phyloP scores from a whole-genome alignment of 768 basidiomycete genomes.

The Daedaleopsis nitida region DNA sequence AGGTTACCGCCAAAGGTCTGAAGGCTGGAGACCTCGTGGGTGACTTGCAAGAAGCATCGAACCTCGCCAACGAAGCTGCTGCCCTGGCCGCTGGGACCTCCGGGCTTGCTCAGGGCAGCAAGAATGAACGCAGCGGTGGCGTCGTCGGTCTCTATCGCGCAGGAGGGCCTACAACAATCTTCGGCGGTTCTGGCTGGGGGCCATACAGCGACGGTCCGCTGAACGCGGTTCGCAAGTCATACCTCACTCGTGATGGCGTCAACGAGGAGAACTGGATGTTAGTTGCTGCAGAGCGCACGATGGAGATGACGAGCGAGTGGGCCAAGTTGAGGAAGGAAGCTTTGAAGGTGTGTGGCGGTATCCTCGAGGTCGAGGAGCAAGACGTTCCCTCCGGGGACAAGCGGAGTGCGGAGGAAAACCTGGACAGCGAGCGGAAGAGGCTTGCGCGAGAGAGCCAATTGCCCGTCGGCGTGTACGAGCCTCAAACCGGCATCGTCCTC shows the following conservation, averaged over 20 bases:
- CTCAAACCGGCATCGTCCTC: conserved; percentile 73
- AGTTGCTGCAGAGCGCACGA: conserved; percentile 67
- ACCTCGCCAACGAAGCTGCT: conserved; percentile 44
- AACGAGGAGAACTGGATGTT: conserved; percentile 93
- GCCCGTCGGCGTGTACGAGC: conserved; percentile 78
- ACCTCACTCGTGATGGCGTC: conserved; percentile 78
- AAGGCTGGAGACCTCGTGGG: conserved; percentile 83
- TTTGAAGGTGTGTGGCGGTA: conserved; percentile 52
- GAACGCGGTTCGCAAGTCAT: conserved; percentile 79
- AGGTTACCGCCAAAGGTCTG: conserved; percentile 79
- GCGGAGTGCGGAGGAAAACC: conserved; percentile 19
- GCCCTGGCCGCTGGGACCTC: conserved; percentile 36
- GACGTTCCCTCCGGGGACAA: conserved; percentile 4
- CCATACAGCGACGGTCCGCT: conserved; percentile 89
- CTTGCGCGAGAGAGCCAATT: conserved; percentile 30
- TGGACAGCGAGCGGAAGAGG: conserved; percentile 34
- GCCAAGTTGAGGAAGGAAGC: conserved; percentile 55
- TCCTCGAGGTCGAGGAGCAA: conserved; percentile 20
- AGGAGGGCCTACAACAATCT: conserved; percentile 91
- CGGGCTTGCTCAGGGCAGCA: conserved; percentile 41
- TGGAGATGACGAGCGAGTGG: conserved; percentile 68
- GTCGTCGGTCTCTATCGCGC: conserved; percentile 80
- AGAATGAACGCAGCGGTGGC: conserved; percentile 54
- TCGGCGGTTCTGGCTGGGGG: conserved; percentile 81
- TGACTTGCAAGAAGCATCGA: conserved; percentile 77